Percentiles rank a stretch among this genome's conserved stretches.
Evolutionary conservation across 1,284 basidiomycete species (phyloP).

Genomic region (Moesziomyces globuligerus): DNA sequence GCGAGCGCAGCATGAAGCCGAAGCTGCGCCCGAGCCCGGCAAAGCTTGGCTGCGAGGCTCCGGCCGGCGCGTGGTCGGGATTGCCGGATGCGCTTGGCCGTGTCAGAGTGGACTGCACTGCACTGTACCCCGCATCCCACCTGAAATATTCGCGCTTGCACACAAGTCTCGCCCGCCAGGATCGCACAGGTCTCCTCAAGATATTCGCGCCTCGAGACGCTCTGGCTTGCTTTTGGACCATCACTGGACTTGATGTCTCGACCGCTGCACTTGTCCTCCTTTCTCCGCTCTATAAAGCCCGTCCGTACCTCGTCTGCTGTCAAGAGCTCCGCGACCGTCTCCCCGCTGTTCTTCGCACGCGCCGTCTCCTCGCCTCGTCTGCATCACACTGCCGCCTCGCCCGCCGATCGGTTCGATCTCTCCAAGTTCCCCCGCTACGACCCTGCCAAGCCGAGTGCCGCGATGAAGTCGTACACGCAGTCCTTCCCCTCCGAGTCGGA

Average conservation of each 20-base stretch:
- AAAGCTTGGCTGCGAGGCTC: too few relatives aligned
- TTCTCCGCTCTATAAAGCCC: not conserved
- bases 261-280: not conserved
- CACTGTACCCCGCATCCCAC: not conserved
- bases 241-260: not conserved
- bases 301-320: too few relatives aligned
- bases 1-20: too few relatives aligned
- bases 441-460: not conserved
- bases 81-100: not conserved
- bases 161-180: too few relatives aligned
- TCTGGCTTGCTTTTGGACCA: not conserved
- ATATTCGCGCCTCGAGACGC: not conserved
- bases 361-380: not conserved
- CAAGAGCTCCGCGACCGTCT: too few relatives aligned
- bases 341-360: too few relatives aligned
- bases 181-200: not conserved
- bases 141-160: too few relatives aligned
- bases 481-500: slow-evolving; percentile 14
- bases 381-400: not conserved
- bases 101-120: too few relatives aligned
- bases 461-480: slow-evolving; percentile 39
- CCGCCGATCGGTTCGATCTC: slow-evolving; percentile 6
- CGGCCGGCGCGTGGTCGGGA: too few relatives aligned
- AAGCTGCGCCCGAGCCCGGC: too few relatives aligned
- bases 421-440: slow-evolving; percentile 19